A percentile compares a stretch with the other conserved stretches of the same genome.
Evolutionary conservation across 2,329 filamentous ascomycete species (phyloP).

Genomic region (Pseudogymnoascus sp.): DNA sequence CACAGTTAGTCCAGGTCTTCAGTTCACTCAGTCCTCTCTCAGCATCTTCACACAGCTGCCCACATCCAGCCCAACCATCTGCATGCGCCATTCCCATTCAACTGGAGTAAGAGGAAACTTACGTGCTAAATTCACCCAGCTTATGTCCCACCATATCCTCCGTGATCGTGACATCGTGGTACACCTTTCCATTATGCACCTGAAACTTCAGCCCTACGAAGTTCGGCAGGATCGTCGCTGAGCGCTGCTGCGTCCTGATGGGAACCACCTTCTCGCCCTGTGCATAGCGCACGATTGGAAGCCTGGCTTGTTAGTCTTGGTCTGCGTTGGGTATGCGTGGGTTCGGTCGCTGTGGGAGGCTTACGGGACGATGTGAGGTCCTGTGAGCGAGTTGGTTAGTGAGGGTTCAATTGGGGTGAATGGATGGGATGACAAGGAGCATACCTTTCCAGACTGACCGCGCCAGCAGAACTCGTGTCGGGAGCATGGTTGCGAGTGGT

Average conservation of each 20-base stretch:
- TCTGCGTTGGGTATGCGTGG: slow-evolving; percentile 23
- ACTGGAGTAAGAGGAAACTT: slow-evolving; percentile 31
- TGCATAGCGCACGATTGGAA: slow-evolving; percentile 41
- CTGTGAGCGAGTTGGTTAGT: slow-evolving; percentile 34
- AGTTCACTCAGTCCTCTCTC: neutral
- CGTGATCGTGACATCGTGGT: slow-evolving; percentile 60
- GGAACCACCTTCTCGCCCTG: slow-evolving; percentile 48
- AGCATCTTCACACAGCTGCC: neutral
- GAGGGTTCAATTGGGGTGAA: slow-evolving; percentile 8
- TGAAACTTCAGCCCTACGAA: slow-evolving; percentile 65
- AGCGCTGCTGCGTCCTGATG: slow-evolving; percentile 61
- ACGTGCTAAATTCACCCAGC: slow-evolving; percentile 65
- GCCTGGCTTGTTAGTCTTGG: slow-evolving; percentile 36
- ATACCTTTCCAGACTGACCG: slow-evolving; percentile 71
- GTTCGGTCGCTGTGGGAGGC: slow-evolving; percentile 22
- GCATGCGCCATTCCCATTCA: neutral
- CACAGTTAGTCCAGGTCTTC: slow-evolving; percentile 10
- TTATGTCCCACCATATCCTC: slow-evolving; percentile 75
- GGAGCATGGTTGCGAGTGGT: slow-evolving; percentile 41
- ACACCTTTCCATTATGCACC: slow-evolving; percentile 65
- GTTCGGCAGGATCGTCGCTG: slow-evolving; percentile 64
- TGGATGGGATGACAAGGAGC: slow-evolving; percentile 8
- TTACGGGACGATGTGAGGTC: slow-evolving; percentile 65
- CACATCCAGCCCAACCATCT: neutral
- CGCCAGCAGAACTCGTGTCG: slow-evolving; percentile 48